Conservation (phyloP, 495 filamentous ascomycete species). For the Neurospora sp. region DNA sequence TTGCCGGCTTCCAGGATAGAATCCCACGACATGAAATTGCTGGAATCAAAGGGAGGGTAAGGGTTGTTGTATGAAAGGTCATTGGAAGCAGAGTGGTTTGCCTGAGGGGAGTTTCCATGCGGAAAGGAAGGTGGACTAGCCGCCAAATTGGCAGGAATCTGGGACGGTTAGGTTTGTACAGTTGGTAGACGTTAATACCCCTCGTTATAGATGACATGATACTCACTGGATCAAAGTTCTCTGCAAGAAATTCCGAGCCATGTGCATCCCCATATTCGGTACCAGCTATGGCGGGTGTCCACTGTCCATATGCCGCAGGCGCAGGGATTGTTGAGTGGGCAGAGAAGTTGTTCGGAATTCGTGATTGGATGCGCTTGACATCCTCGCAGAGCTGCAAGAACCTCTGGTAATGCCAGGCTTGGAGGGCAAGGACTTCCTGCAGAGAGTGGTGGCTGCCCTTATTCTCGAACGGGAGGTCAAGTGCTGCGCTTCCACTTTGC, state of each 20-base stretch:
- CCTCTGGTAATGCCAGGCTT: not conserved
- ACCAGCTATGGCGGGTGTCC: not conserved
- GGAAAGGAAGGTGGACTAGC: not conserved
- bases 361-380: not conserved
- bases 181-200: no score
- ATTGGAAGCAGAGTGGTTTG: not conserved
- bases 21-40: not conserved
- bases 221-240: not conserved
- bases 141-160: not conserved
- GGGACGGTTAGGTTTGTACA: not conserved
- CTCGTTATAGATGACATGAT: not conserved
- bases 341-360: not conserved
- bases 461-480: not conserved
- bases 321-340: not conserved
- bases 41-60: not conserved
- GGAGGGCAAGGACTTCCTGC: not conserved
- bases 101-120: not conserved
- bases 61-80: not conserved
- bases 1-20: fast-evolving
- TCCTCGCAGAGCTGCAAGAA: not conserved
- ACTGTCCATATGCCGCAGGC: not conserved
- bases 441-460: not conserved
- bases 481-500: not conserved
- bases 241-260: not conserved
- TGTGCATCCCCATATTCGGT: not conserved